Percentiles rank a stretch among this genome's conserved stretches.
Evolutionary conservation across 495 filamentous ascomycete genomes (phyloP).

Genomic region (Friedmanniomyces simplex): DNA sequence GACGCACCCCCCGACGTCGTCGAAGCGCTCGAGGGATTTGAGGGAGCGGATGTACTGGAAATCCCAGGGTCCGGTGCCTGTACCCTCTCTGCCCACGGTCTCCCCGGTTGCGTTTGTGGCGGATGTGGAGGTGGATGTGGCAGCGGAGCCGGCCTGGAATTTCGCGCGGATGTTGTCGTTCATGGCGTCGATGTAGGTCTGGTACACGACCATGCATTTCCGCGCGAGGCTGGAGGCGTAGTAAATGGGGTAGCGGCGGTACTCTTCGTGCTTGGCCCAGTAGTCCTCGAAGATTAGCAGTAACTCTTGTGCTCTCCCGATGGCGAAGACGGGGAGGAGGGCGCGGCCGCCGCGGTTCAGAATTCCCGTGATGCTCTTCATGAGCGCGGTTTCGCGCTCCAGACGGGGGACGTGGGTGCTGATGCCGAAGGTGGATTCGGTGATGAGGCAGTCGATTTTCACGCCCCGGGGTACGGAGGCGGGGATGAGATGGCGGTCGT

Average conservation of each 20-base stretch:
- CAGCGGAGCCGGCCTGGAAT: constrained; percentile 36
- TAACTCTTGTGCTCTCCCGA: constrained; percentile 87
- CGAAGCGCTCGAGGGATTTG: constrained; percentile 86
- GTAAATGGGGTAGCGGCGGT: constrained; percentile 86
- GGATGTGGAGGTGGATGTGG: not conserved
- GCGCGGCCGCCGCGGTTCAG: constrained; percentile 85
- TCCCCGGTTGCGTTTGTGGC: constrained; percentile 46
- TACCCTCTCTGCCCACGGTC: constrained; percentile 70
- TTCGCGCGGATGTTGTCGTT: constrained; percentile 95
- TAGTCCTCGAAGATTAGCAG: constrained; percentile 94
- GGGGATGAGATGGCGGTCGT: constrained; percentile 87
- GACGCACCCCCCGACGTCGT: constrained; percentile 89
- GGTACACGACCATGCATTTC: constrained; percentile 97
- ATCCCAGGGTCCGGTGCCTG: constrained; percentile 78
- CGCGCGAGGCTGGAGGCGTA: constrained; percentile 88
- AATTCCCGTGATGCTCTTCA: constrained; percentile 87
- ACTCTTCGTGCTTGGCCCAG: constrained; percentile 77
- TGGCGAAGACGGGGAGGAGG: constrained; percentile 88
- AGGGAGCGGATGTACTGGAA: constrained; percentile 84
- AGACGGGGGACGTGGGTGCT: constrained; percentile 78
- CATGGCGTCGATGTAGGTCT: constrained; percentile 95
- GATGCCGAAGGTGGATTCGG: constrained; percentile 92
- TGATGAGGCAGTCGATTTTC: constrained; percentile 91
- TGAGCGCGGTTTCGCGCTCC: constrained; percentile 82
- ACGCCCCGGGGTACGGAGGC: constrained; percentile 74